Conservation (phyloP, 179 eudicot genomes). For the Gypsophila paniculata region DNA sequence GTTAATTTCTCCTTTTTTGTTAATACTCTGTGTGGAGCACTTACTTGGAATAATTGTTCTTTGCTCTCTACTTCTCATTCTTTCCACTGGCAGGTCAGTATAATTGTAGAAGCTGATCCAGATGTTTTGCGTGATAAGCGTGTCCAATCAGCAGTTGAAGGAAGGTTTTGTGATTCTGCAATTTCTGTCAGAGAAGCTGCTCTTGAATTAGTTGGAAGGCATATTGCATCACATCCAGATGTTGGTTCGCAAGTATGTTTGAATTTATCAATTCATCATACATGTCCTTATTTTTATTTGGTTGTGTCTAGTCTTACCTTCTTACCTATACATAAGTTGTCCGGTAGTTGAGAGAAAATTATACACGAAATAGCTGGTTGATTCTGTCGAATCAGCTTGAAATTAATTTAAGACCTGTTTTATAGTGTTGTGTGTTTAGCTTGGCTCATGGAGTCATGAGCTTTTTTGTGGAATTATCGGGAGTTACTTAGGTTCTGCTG, state of each 20-base stretch:
- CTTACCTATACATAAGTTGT: background rate
- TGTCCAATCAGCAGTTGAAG: constrained; percentile 94
- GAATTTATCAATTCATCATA: background rate
- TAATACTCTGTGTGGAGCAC: background rate
- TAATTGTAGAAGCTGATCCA: constrained; percentile 98
- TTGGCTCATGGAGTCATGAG: constrained; percentile 3
- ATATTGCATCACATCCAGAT: constrained; percentile 98
- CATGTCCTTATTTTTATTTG: constrained; percentile 5
- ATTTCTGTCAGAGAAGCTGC: constrained; percentile 99
- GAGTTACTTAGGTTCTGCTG: too few species aligned
- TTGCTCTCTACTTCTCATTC: constrained; percentile 14
- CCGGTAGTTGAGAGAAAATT: background rate
- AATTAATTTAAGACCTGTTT: background rate
- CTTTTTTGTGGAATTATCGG: constrained; percentile 3
- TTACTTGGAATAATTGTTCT: constrained; percentile 5
- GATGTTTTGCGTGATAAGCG: constrained; percentile 81
- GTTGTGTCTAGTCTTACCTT: background rate
- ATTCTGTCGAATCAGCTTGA: background rate
- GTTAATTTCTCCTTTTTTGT: background rate
- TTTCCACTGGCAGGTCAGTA: constrained; percentile 66
- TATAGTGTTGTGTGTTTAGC: background rate
- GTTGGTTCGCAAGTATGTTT: constrained; percentile 81
- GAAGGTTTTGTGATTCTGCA: constrained; percentile 93
- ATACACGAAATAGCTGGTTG: background rate
- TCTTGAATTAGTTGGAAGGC: constrained; percentile 92